Base-by-base conservation (phyloP, 2,329 filamentous ascomycete genomes). In the Colletotrichum abscissum region DNA sequence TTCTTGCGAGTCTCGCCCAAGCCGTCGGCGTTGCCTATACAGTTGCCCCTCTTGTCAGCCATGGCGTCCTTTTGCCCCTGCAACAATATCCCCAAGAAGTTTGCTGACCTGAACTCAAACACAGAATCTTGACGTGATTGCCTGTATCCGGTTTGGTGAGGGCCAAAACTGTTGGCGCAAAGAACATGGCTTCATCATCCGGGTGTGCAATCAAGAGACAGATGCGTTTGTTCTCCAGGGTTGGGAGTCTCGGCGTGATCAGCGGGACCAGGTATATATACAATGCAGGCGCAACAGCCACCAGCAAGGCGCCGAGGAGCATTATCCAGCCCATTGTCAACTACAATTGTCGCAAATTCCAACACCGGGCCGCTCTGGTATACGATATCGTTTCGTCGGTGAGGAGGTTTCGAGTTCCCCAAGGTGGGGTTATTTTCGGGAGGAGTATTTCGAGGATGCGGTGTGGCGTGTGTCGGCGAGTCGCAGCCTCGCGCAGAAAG, bases 131-230 rank as follows among this genome's bases (percentile, higher is more conserved):
- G 80, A 99, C 89, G 80, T 97, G 95, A 84, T 99, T 98, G 4
- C 94, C 93, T 24, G 93, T 88, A 72, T 92, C 90, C 4, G 95
- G 94, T 16, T 90, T 88, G 22, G 95, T 96, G 71, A 99, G 89
- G n/a, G 94, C 92, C 78, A 97, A 88, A 16, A 98, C 88, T 0
- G 95, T 94, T 0, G 97, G 97, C 75, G 95, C 92, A 84, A 99
- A 99, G 88, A 99, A 99, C 97, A 99, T 99, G 82, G 96, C 97
- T 86, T 99, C 97, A 80, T 99, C 97, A 84, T 99, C 97, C 0
- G 97, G 97, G 84, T 99, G 97, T 26, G 97, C 97, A 79, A 99
- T 98, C 68, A 99, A 88, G 67, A 99, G 89, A 81, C 94, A 93
- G 80, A 99, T 95, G 79, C 94, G 92, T 88, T 97, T 97, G 85